These are phyloP conservation scores for Penicillium canescens DNA, from an alignment of 495 filamentous ascomycete species.

Conservation along the genomic window DNA sequence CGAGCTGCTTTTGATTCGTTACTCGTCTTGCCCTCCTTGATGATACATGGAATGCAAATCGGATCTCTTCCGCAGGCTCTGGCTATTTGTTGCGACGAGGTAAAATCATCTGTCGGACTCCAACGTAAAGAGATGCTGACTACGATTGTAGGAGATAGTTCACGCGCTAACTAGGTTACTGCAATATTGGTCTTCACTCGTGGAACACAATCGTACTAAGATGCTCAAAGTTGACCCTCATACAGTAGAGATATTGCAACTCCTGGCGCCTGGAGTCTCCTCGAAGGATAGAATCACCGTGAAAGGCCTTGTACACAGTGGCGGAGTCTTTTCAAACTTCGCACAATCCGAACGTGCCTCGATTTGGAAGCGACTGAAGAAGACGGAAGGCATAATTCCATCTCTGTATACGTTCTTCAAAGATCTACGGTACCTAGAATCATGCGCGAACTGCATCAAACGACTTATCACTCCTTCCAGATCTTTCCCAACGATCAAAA, in stretches of 20 bases:
- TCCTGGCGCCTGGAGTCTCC: slow-evolving; percentile 13
- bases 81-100: slow-evolving; percentile 20
- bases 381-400: slow-evolving; percentile 19
- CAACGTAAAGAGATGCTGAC: background rate
- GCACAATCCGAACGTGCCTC: slow-evolving; percentile 15
- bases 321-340: slow-evolving; percentile 30
- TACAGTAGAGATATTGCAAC: slow-evolving; percentile 17
- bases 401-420: slow-evolving; percentile 36
- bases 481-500: slow-evolving; percentile 17
- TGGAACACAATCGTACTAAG: slow-evolving; percentile 5
- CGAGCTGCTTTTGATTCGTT: slow-evolving; percentile 18
- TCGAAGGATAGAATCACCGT: slow-evolving; percentile 6
- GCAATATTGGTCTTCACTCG: slow-evolving; percentile 18
- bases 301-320: slow-evolving; percentile 7
- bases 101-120: slow-evolving; percentile 5
- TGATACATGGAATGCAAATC: slow-evolving; percentile 15
- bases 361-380: slow-evolving; percentile 24
- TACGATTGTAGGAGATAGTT: slow-evolving; percentile 18
- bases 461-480: slow-evolving; percentile 16
- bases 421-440: slow-evolving; percentile 32
- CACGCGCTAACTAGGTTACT: slow-evolving; percentile 13
- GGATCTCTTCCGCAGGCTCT: slow-evolving; percentile 13
- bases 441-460: slow-evolving; percentile 27
- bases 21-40: slow-evolving; percentile 2
- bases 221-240: slow-evolving; percentile 16